Base-by-base conservation (phyloP, 2,329 filamentous ascomycete species). In the Gnomoniopsis sp. region DNA sequence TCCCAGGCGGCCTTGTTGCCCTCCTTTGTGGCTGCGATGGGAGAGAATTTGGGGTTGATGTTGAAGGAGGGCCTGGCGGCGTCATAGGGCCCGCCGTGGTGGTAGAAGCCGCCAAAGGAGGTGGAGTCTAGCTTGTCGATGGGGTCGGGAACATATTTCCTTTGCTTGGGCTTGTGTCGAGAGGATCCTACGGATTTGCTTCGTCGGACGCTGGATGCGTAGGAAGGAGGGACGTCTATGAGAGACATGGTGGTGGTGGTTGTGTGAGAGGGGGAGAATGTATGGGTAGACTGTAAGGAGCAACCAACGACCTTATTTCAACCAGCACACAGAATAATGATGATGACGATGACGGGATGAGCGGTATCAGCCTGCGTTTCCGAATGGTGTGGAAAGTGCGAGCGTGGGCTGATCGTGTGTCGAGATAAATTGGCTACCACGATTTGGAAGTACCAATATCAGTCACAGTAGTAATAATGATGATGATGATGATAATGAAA, bases 31-130 rank as follows among this genome's bases (percentile, higher is more conserved):
- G 93, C 93, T 30, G 89, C 91, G 8, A 97, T 75, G 0, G 93
- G 93, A 3, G 90, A 87, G 59, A 77, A 78, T 63, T 73, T 73
- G 65, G 77, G 79, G 66, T 85, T 79, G 3, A 75, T 79, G 74
- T 97, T 97, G 50, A 90, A 83, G 14, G 89, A 84, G 1, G 88
- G 78, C 54, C 91, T 79, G 2, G 90, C 88, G 11, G 93, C 91
- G 70, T 98, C 93, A 66, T 90, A 98, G 0, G 93, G 93, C 0
- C 93, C 93, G 63, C 88, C 90, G 67, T 98, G 93, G 72, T 97
- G 93, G 72, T 96, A 96, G 2, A 81, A 75, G 19, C 80, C 81
- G 53, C 83, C 82, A 44, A 80, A 72, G n/a, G 82, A 72, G 2
- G 81, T 77, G 55, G 77, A 80, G 69, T 96, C 93, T 1, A 98